Base-by-base conservation (phyloP, 768 basidiomycete species). In the Neoboletus magnificus region DNA sequence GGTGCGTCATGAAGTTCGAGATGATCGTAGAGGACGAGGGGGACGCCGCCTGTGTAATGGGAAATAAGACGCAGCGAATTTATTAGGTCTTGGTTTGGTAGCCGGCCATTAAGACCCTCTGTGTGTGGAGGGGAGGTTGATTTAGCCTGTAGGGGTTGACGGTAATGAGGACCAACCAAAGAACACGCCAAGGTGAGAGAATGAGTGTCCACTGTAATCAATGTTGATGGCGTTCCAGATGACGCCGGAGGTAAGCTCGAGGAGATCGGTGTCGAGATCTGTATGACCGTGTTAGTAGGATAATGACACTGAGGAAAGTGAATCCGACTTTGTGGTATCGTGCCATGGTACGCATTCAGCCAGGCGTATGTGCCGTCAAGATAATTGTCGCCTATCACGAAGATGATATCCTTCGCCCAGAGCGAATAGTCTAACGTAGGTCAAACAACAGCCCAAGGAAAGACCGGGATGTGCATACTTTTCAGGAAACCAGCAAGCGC, bases 171-270 rank as follows among this genome's bases (percentile, higher is more conserved):
- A 42, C 85, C 52, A 18, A 93, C 96, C 96, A 71, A 88, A 91
- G 74, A 93, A 98, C 11, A 98, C 74, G n/a, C 97, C 96, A 2
- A 98, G 77, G 66, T 98, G 92, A 11, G 90, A 93, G 73, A 98
- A 96, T 0, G 95, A 98, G 71, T 99, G 96, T 0, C 93, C 91
- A 1, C 94, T 92, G 70, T 98, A 98, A 69, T 98, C 97, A 41
- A 99, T 83, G 62, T 89, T 90, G 44, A 99, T 73, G 12, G 93
- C 93, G 1, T 91, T 93, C 97, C 97, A 99, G 41, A 99, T 89
- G 7, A 94, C 88, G 4, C 94, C 95, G 3, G 92, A 91, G 2
- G 83, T 70, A 23, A 91, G 66, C 33, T 76, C 71, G 36, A 97
- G 76, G 10, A 77, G 74, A 35, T 89, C 84, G 1, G 82, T 80